Conservation (phyloP, 306 rosid genomes). For the Cercis canadensis region DNA sequence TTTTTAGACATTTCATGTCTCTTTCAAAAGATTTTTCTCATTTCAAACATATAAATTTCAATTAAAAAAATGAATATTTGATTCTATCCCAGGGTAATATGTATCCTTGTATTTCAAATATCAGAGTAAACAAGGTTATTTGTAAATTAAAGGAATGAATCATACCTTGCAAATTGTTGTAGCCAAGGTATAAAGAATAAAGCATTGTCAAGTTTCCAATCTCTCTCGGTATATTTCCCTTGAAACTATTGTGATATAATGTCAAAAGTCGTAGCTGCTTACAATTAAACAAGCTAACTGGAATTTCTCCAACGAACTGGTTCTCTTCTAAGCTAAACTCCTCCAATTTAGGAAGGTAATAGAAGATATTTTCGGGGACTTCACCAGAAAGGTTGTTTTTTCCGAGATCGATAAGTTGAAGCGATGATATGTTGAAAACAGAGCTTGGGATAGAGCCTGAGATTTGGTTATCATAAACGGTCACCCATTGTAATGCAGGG, state of each 20-base stretch:
- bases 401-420: neutral
- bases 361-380: neutral
- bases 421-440: neutral
- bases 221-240: neutral
- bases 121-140: too few relatives aligned
- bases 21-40: too few relatives aligned
- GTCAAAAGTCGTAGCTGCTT: neutral
- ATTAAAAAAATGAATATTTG: too few relatives aligned
- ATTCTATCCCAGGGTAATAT: too few relatives aligned
- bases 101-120: too few relatives aligned
- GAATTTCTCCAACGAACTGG: neutral
- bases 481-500: neutral
- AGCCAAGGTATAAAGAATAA: neutral
- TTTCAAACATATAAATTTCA: too few relatives aligned
- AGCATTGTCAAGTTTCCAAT: neutral
- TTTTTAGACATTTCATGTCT: too few relatives aligned
- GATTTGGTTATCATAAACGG: neutral
- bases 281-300: neutral
- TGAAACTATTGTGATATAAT: neutral
- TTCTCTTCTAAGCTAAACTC: neutral
- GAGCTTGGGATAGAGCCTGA: neutral
- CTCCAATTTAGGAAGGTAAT: neutral
- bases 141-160: neutral
- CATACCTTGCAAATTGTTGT: neutral
- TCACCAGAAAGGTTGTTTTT: neutral